These are phyloP conservation scores for Sporothrix brunneoviolacea DNA, from an alignment of 2,329 filamentous ascomycete species.

Conservation along the genomic window DNA sequence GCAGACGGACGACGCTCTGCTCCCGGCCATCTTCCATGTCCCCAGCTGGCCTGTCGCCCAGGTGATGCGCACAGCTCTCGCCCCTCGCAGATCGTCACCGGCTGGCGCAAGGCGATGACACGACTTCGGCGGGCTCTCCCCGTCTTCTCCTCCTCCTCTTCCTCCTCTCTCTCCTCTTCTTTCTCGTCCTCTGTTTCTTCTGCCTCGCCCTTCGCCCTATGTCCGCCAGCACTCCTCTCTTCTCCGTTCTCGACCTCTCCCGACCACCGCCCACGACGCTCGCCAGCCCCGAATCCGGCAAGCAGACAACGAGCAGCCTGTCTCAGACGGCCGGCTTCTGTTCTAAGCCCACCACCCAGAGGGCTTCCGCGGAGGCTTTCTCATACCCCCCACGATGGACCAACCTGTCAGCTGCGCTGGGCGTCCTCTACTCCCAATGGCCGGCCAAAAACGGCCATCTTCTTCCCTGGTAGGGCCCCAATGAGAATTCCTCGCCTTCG, in stretches of 20 bases:
- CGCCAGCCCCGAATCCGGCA: no score
- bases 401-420: background rate
- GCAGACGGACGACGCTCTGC: background rate
- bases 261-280: background rate
- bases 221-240: background rate
- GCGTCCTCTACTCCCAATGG: slow-evolving; percentile 1
- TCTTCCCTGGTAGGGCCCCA: slow-evolving; percentile 47
- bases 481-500: background rate
- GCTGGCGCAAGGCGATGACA: slow-evolving; percentile 13
- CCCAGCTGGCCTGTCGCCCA: background rate
- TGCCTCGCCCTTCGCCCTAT: background rate
- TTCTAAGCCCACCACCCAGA: background rate
- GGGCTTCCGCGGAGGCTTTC: no score
- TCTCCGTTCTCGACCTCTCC: background rate
- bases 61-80: background rate
- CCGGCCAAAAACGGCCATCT: slow-evolving; percentile 46
- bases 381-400: background rate
- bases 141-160: background rate
- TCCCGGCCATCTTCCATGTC: background rate
- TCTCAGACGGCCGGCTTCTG: no score
- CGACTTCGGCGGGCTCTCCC: slow-evolving; percentile 10
- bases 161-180: background rate
- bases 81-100: slow-evolving; percentile 2
- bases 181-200: background rate
- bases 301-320: background rate